phyloP scores from a whole-genome alignment of 495 filamentous ascomycete species.

The Neurospora pannonica region DNA sequence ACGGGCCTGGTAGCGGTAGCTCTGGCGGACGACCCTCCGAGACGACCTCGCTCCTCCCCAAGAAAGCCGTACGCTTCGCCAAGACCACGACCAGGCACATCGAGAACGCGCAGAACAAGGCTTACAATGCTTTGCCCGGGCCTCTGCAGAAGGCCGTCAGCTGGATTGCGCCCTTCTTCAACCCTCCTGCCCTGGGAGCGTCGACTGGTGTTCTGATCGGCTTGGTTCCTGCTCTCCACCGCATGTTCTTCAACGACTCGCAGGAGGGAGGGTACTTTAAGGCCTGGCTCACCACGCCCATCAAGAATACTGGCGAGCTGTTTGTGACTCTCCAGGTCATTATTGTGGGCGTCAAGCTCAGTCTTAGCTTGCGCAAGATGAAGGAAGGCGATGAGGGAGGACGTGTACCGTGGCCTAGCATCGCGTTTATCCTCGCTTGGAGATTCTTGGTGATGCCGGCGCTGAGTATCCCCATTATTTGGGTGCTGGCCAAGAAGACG shows the following conservation, averaged over 20 bases:
- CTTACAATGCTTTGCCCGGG: slow-evolving; percentile 31
- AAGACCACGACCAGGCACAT: slow-evolving; percentile 6
- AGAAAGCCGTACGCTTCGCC: slow-evolving; percentile 8
- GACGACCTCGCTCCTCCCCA: slow-evolving; percentile 13
- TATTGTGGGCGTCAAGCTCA: slow-evolving; percentile 61
- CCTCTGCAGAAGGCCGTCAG: slow-evolving; percentile 30
- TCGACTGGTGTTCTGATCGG: slow-evolving; percentile 52
- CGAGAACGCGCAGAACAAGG: slow-evolving; percentile 16
- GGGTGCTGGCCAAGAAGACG: slow-evolving; percentile 50
- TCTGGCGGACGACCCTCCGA: slow-evolving; percentile 2
- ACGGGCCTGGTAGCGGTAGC: background rate
- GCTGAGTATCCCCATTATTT: slow-evolving; percentile 50
- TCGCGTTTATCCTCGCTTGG: slow-evolving; percentile 41
- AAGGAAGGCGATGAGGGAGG: slow-evolving; percentile 28
- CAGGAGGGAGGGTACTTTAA: slow-evolving; percentile 60
- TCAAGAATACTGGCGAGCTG: slow-evolving; percentile 57
- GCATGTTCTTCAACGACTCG: slow-evolving; percentile 53
- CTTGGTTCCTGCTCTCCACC: slow-evolving; percentile 52
- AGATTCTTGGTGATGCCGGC: slow-evolving; percentile 20
- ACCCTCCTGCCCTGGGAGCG: slow-evolving; percentile 59
- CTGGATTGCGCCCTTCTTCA: slow-evolving; percentile 46
- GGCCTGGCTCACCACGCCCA: slow-evolving; percentile 59
- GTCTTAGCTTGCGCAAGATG: slow-evolving; percentile 42
- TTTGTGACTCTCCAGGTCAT: slow-evolving; percentile 67
- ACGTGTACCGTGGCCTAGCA: slow-evolving; percentile 39